A percentile compares a stretch with the other conserved stretches of the same genome.
These are phyloP conservation scores for Aspergillus sp. DNA, from an alignment of 2,329 filamentous ascomycete species.

Conservation along the genomic window DNA sequence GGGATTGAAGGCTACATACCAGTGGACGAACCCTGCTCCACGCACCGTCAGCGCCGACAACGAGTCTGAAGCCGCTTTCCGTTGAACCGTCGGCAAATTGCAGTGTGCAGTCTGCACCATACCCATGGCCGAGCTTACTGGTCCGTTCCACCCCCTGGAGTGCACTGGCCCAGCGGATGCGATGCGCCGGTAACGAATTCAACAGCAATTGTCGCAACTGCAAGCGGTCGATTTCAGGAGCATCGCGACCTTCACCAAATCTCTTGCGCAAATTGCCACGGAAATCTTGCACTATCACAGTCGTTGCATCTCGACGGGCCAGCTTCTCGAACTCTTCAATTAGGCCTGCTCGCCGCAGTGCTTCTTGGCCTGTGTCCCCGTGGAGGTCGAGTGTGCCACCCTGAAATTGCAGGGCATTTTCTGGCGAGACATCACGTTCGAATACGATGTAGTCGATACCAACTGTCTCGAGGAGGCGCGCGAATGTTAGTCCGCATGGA, in stretches of 20 bases:
- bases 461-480: constrained; percentile 20
- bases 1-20: constrained; percentile 22
- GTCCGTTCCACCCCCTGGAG: not conserved
- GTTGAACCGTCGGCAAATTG: constrained; percentile 32
- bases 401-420: constrained; percentile 9
- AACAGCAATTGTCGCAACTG: constrained; percentile 41
- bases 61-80: constrained; percentile 44
- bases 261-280: not conserved
- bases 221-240: constrained; percentile 47
- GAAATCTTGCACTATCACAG: constrained; percentile 7
- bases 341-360: constrained; percentile 24
- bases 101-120: constrained; percentile 14
- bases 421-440: constrained; percentile 19
- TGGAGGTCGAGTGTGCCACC: constrained; percentile 28
- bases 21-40: constrained; percentile 45
- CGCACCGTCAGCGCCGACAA: constrained; percentile 54
- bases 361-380: constrained; percentile 21
- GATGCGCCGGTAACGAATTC: constrained; percentile 34
- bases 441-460: constrained; percentile 24
- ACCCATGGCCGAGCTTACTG: not conserved
- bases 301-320: constrained; percentile 21
- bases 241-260: constrained; percentile 28
- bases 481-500: constrained; percentile 25
- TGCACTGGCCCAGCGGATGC: constrained; percentile 36
- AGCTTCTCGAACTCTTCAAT: constrained; percentile 23